Percentiles rank a stretch among this genome's conserved stretches.
Conservation (phyloP, 2,329 filamentous ascomycete genomes). For the Penicillium brevicompactum region DNA sequence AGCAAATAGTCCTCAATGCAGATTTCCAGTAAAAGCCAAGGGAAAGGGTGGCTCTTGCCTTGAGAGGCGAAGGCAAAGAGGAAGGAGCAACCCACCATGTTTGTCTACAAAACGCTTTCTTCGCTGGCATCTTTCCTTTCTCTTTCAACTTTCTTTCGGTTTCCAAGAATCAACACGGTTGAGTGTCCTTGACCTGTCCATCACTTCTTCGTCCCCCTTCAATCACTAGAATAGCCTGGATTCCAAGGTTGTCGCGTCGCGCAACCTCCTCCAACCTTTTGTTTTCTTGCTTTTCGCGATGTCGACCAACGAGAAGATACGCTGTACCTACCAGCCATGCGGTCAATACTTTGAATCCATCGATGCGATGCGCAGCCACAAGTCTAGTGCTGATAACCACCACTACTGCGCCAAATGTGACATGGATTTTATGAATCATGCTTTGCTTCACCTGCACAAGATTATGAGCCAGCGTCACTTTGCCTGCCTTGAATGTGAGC, state of each 20-base stretch:
- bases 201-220: too few relatives aligned
- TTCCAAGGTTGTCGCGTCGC: neutral
- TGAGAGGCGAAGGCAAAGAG: neutral
- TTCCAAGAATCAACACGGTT: neutral
- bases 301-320: conserved; percentile 22
- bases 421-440: conserved; percentile 49
- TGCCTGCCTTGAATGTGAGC: conserved; percentile 59
- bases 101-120: neutral
- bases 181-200: too few relatives aligned
- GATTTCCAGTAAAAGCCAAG: too few relatives aligned
- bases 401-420: conserved; percentile 47
- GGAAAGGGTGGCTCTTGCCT: neutral
- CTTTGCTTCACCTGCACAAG: conserved; percentile 53
- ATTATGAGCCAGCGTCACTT: conserved; percentile 50
- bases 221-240: too few relatives aligned
- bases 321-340: conserved; percentile 53
- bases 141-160: neutral
- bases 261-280: neutral
- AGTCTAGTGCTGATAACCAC: conserved; percentile 43
- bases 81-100: neutral
- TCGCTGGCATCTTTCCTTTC: neutral
- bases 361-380: conserved; percentile 55
- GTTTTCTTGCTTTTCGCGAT: neutral
- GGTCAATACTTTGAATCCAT: conserved; percentile 46
- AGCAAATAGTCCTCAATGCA: too few relatives aligned